phyloP scores from a whole-genome alignment of 768 basidiomycete species.

The Steccherinum ochraceum region DNA sequence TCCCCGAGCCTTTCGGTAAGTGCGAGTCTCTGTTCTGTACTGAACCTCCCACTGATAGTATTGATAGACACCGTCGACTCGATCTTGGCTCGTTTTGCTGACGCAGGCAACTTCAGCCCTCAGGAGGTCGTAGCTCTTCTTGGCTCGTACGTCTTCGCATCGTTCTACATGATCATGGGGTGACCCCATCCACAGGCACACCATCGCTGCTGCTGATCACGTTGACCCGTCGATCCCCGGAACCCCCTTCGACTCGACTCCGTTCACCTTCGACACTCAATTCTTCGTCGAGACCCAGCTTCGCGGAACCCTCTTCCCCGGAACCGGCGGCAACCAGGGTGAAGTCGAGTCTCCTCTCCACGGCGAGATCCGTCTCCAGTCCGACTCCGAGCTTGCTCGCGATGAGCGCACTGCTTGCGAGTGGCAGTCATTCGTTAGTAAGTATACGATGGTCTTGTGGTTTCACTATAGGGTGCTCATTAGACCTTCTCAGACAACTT shows the following conservation, averaged over 20 bases:
- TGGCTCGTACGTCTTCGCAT: slow-evolving; percentile 9
- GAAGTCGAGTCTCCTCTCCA: slow-evolving; percentile 24
- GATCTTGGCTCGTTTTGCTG: slow-evolving; percentile 18
- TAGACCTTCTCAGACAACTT: slow-evolving; percentile 14
- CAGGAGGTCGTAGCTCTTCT: slow-evolving; percentile 20
- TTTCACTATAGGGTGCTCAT: background rate
- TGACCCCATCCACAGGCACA: slow-evolving; percentile 8
- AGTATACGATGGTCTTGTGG: slow-evolving; percentile 2
- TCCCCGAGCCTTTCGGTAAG: slow-evolving; percentile 20
- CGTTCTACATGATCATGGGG: background rate
- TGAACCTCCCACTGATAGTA: background rate
- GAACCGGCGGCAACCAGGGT: slow-evolving; percentile 22
- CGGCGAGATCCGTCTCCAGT: slow-evolving; percentile 30
- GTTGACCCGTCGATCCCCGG: slow-evolving; percentile 21
- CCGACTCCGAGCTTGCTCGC: slow-evolving; percentile 26
- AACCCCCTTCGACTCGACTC: slow-evolving; percentile 25
- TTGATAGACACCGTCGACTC: slow-evolving; percentile 19
- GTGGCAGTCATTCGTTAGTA: slow-evolving; percentile 26
- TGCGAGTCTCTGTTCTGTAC: slow-evolving; percentile 3
- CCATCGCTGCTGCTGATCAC: slow-evolving; percentile 20
- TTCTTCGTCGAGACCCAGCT: slow-evolving; percentile 26
- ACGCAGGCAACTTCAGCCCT: slow-evolving; percentile 19
- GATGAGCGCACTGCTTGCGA: slow-evolving; percentile 28
- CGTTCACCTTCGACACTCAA: slow-evolving; percentile 21
- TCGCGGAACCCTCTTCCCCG: slow-evolving; percentile 23